Conservation (phyloP, 352 stramenopile species). For the Blastocystis hominis region DNA sequence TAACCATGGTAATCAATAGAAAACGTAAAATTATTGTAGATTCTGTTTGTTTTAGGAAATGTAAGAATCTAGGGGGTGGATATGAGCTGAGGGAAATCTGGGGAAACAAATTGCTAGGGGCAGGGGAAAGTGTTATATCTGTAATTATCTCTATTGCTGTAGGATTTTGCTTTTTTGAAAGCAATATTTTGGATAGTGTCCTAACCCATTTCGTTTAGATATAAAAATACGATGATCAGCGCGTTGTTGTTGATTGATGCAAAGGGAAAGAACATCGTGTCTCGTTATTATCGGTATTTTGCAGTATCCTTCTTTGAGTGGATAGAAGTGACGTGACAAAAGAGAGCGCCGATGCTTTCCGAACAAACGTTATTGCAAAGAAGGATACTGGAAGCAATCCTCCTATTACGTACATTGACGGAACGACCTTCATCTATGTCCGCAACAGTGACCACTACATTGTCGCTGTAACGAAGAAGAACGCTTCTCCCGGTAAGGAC, state of each 20-base stretch:
- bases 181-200: neutral
- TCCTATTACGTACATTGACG: too few relatives aligned
- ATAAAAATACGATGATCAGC: slow-evolving; percentile 24
- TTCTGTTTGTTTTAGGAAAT: neutral
- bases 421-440: too few relatives aligned
- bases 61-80: neutral
- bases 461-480: too few relatives aligned
- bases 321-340: too few relatives aligned
- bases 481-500: too few relatives aligned
- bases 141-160: neutral
- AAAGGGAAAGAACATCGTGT: too few relatives aligned
- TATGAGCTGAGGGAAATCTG: neutral
- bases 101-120: neutral
- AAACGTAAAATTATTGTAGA: neutral
- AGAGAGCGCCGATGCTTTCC: too few relatives aligned
- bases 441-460: too few relatives aligned
- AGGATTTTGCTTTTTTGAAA: neutral
- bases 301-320: too few relatives aligned
- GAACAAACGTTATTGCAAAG: too few relatives aligned
- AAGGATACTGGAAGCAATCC: too few relatives aligned
- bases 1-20: neutral
- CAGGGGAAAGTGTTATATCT: neutral
- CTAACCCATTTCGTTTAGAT: slow-evolving; percentile 31
- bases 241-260: neutral
- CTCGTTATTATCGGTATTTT: too few relatives aligned